Percentiles rank a stretch among this genome's conserved stretches.
Conservation (phyloP, 345 rosid species). For the Litchi chinensis region DNA sequence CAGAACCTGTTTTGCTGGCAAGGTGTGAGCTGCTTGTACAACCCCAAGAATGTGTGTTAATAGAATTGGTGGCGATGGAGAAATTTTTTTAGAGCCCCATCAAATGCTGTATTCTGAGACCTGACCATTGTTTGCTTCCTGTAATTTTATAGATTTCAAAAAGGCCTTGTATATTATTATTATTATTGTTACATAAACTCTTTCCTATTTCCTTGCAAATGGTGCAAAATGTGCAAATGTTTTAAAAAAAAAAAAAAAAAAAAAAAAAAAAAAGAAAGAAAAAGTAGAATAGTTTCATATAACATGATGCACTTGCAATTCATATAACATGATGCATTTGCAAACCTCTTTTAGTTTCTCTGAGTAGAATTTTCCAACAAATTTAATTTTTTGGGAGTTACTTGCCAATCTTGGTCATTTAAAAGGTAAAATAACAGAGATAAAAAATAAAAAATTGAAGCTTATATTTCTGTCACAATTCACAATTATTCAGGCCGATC, state of each 20-base stretch:
- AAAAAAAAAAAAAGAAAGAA: too few relatives aligned
- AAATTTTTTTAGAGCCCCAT: slow-evolving; percentile 15
- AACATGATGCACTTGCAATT: too few relatives aligned
- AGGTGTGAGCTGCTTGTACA: not conserved
- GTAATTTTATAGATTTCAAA: not conserved
- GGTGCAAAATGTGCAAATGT: not conserved
- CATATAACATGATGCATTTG: not conserved
- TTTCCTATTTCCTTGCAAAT: not conserved
- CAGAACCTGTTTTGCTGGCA: slow-evolving; percentile 22
- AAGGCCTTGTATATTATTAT: not conserved
- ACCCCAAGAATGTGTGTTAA: not conserved
- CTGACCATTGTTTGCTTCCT: slow-evolving; percentile 11
- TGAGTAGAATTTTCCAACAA: too few relatives aligned
- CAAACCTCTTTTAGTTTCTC: too few relatives aligned
- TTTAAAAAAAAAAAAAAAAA: too few relatives aligned
- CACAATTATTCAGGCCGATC: too few relatives aligned
- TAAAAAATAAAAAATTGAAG: too few relatives aligned
- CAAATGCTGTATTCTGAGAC: not conserved
- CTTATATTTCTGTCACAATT: too few relatives aligned
- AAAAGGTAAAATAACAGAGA: too few relatives aligned
- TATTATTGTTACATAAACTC: not conserved
- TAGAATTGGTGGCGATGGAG: slow-evolving; percentile 14
- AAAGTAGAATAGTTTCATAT: not conserved
- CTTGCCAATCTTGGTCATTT: too few relatives aligned
- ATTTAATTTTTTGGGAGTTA: too few relatives aligned